Conservation (phyloP, 2,329 filamentous ascomycete species). For the Microcyclospora tardicrescens region DNA sequence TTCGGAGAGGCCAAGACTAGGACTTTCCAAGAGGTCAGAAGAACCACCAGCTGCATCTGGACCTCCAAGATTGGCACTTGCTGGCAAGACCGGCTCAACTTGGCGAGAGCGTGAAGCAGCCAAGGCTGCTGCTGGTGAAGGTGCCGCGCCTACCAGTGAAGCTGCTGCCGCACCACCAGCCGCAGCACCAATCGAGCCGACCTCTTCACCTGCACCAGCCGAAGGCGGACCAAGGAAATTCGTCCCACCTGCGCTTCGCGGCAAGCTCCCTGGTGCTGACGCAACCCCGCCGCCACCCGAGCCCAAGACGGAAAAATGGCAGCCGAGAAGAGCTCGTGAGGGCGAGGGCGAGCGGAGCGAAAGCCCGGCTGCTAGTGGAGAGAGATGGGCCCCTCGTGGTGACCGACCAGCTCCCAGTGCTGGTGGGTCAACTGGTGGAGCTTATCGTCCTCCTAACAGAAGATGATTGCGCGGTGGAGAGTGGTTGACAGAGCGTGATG, state of each 20-base stretch:
- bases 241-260: conserved; percentile 33
- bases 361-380: conserved; percentile 4
- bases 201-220: conserved; percentile 20
- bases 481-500: no score
- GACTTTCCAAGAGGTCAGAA: conserved; percentile 20
- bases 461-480: no score
- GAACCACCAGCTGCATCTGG: conserved; percentile 33
- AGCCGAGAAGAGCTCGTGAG: background rate
- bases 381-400: no score
- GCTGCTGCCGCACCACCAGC: conserved; percentile 15
- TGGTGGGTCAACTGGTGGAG: no score
- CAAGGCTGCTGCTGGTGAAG: conserved; percentile 20
- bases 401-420: no score
- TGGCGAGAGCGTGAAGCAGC: conserved; percentile 63
- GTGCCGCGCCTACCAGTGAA: conserved; percentile 4
- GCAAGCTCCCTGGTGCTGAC: conserved; percentile 19
- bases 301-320: conserved; percentile 9
- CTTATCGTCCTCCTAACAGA: no score
- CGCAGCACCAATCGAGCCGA: conserved; percentile 15
- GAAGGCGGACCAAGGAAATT: conserved; percentile 29
- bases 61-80: conserved; percentile 50
- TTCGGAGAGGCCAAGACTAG: conserved; percentile 10
- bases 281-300: conserved; percentile 12
- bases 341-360: conserved; percentile 7
- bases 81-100: conserved; percentile 36